Conservation (phyloP, 345 rosid species). For the Hibiscus syriacus region DNA sequence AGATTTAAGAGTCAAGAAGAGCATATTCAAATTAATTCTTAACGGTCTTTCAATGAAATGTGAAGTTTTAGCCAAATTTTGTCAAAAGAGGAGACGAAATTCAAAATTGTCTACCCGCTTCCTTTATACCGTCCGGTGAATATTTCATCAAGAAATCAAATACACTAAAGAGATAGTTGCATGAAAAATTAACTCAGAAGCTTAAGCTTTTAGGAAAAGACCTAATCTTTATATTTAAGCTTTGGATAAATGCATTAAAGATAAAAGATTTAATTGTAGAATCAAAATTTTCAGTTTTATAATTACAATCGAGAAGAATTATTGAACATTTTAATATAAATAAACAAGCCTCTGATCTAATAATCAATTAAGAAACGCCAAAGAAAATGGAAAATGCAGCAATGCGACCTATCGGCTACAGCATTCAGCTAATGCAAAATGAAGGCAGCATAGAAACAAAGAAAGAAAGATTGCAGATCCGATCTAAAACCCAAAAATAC, state of each 20-base stretch:
- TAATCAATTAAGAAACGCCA: background rate
- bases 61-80: slow-evolving; percentile 3
- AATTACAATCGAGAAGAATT: background rate
- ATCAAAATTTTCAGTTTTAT: background rate
- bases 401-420: background rate
- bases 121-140: background rate
- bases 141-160: background rate
- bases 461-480: background rate
- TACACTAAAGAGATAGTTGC: background rate
- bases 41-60: background rate
- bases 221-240: background rate
- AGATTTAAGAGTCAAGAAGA: background rate
- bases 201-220: background rate
- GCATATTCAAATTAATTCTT: background rate
- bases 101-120: too few species aligned
- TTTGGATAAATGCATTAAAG: background rate
- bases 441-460: background rate
- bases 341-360: background rate
- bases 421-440: background rate
- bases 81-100: too few species aligned
- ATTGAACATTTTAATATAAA: background rate
- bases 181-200: background rate
- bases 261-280: background rate
- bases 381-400: background rate
- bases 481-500: background rate